Evolutionary conservation across 2,329 filamentous ascomycete species (phyloP).

Genomic region (Epichloe sibirici): DNA sequence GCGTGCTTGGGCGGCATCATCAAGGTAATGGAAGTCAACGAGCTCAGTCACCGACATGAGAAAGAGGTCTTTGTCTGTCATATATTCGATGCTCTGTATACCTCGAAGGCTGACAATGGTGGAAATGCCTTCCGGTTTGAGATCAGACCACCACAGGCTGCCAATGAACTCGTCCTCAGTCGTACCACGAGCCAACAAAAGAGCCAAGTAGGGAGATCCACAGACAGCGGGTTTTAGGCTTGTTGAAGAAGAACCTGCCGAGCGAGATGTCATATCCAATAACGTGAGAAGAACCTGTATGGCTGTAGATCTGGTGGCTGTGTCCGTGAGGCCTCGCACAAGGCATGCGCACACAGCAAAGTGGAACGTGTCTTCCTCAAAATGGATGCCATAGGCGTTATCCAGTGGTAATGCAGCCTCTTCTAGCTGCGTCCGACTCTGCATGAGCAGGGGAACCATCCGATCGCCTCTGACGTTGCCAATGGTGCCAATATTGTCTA

Average conservation of each 20-base stretch:
- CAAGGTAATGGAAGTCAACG: conserved; percentile 53
- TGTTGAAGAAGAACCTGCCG: background rate
- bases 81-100: conserved; percentile 24
- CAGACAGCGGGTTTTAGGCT: conserved; percentile 11
- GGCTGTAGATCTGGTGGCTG: conserved; percentile 44
- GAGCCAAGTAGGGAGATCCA: conserved; percentile 45
- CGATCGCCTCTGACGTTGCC: conserved; percentile 46
- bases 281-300: conserved; percentile 51
- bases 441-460: conserved; percentile 47
- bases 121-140: conserved; percentile 28
- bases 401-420: conserved; percentile 51
- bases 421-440: conserved; percentile 47
- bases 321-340: conserved; percentile 51
- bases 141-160: conserved; percentile 47
- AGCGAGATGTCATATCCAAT: conserved; percentile 27
- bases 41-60: conserved; percentile 51
- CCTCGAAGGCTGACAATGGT: conserved; percentile 14
- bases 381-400: conserved; percentile 53
- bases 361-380: conserved; percentile 52
- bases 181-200: conserved; percentile 45
- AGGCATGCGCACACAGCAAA: conserved; percentile 54
- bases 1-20: conserved; percentile 48
- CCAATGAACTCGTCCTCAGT: conserved; percentile 49
- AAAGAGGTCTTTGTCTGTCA: conserved; percentile 50
- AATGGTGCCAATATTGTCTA: conserved; percentile 50